Evolutionary conservation across 805 yeast species (phyloP).

Genomic region (Metschnikowia corniflorae): DNA sequence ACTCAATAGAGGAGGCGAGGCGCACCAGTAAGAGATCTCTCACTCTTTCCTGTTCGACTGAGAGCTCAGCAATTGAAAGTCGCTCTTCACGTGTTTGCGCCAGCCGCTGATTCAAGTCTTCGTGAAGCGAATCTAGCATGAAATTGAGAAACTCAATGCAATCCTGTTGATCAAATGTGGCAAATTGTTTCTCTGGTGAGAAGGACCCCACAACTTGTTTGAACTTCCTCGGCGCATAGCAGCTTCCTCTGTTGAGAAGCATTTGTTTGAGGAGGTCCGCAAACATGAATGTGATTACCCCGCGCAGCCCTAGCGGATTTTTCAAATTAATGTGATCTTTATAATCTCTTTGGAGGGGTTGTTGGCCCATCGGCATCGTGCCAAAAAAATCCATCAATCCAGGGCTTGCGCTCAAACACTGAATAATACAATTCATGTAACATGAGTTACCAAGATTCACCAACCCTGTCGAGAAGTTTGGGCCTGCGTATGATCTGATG

Average conservation of each 20-base stretch:
- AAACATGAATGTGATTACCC: constrained; percentile 68
- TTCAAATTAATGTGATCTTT: constrained; percentile 65
- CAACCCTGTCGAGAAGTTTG: constrained; percentile 55
- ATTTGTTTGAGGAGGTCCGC: constrained; percentile 56
- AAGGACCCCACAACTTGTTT: constrained; percentile 65
- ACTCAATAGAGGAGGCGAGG: constrained; percentile 81
- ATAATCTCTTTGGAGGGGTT: no score
- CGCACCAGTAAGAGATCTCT: constrained; percentile 74
- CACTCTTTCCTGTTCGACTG: constrained; percentile 60
- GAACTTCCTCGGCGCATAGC: constrained; percentile 59
- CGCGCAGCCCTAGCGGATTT: constrained; percentile 77
- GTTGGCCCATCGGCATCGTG: no score
- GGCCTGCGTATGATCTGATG: no score
- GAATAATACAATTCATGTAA: constrained; percentile 88
- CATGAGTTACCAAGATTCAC: constrained; percentile 86
- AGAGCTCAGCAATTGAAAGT: constrained; percentile 42
- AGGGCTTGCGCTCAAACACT: constrained; percentile 74
- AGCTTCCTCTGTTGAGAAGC: constrained; percentile 44
- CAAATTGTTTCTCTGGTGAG: constrained; percentile 56
- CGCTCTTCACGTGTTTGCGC: constrained; percentile 29
- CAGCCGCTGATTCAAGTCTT: constrained; percentile 71
- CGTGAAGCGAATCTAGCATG: constrained; percentile 73
- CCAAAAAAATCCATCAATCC: constrained; percentile 63
- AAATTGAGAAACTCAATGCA: constrained; percentile 79
- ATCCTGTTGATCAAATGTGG: constrained; percentile 75